phyloP scores from a whole-genome alignment of 176 grass and related monocot species.

The Miscanthus lutarioriparius region DNA sequence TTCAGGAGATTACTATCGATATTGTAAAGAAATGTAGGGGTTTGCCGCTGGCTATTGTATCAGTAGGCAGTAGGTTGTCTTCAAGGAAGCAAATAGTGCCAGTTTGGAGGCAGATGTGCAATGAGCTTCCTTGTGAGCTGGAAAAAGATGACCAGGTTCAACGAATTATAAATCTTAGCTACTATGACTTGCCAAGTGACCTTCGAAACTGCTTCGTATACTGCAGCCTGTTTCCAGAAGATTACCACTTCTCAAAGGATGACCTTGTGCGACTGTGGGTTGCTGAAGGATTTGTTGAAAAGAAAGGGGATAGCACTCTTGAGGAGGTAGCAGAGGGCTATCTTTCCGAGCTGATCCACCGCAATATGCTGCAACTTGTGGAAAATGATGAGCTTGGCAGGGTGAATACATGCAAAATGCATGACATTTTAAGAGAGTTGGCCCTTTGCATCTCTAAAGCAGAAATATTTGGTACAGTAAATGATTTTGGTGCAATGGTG shows the following conservation, averaged over 20 bases:
- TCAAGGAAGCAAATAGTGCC: conserved; percentile 9
- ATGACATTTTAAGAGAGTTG: conserved; percentile 14
- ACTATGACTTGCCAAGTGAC: conserved; percentile 27
- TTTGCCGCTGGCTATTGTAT: conserved; percentile 1
- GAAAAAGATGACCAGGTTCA: conserved; percentile 3
- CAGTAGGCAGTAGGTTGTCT: not conserved
- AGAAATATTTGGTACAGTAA: not conserved
- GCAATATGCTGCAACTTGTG: not conserved
- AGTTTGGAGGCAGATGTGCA: conserved; percentile 11
- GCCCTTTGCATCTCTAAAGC: conserved; percentile 6
- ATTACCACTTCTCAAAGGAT: conserved; percentile 29
- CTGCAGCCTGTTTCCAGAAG: conserved; percentile 42
- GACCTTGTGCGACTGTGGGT: conserved; percentile 30
- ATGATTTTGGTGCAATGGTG: conserved; percentile 12
- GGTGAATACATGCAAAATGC: conserved; percentile 1
- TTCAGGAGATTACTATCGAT: not conserved
- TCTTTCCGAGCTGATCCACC: not conserved
- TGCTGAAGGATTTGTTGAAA: conserved; percentile 41
- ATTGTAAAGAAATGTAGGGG: conserved; percentile 15
- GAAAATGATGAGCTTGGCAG: not conserved
- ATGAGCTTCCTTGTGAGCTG: not conserved
- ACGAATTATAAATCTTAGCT: conserved; percentile 33
- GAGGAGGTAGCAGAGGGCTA: conserved; percentile 36
- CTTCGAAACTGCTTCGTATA: conserved; percentile 34
- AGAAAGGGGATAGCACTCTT: conserved; percentile 1